Base-by-base conservation (phyloP, 768 basidiomycete genomes). In the Cantharellus anzutake region DNA sequence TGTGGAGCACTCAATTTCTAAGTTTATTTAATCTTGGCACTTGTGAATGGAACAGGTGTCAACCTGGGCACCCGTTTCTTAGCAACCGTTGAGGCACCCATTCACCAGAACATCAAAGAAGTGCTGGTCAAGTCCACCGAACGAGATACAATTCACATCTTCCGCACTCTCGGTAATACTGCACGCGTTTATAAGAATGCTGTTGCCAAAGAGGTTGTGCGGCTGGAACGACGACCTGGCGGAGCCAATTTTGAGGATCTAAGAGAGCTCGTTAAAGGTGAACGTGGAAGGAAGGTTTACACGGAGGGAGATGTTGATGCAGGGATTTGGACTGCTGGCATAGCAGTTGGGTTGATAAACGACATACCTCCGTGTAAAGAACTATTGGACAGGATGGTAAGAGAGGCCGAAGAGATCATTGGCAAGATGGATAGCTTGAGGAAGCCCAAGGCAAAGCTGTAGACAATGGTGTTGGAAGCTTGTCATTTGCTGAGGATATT, bases 51-150 rank as follows among this genome's bases (percentile, higher is more conserved):
- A 51, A 20, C 7, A 34, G 92, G 90, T 29, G 75, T 85, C 7
- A 94, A 92, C 66, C 87, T 91, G 84, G 92, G 74, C 7, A 92
- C 91, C 4, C 80, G 90, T 3, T 93, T 96, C 73, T 84, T 94
- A 87, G 86, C 85, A 69, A 93, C 90, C 1, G 79, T 82, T 5
- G 91, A 96, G 69, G 80, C 82, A 59, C 82, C 86, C 11, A 88
- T 92, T 59, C 92, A 94, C 69, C 77, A 84, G 61, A 84, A 81
- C 63, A 87, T 97, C 76, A 96, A 97, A 69, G 76, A 91, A 58
- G 85, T 80, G 70, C 94, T 96, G 53, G 83, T 96, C 41, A 74
- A 78, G 11, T 83, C 89, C 7, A 81, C 77, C 0, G 93, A 96
- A 69, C 76, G 77, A 59, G 52, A 55, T 55, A 70, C 90, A 0